Conservation (phyloP, 495 filamentous ascomycete species). For the Penicillium longicatenatum region DNA sequence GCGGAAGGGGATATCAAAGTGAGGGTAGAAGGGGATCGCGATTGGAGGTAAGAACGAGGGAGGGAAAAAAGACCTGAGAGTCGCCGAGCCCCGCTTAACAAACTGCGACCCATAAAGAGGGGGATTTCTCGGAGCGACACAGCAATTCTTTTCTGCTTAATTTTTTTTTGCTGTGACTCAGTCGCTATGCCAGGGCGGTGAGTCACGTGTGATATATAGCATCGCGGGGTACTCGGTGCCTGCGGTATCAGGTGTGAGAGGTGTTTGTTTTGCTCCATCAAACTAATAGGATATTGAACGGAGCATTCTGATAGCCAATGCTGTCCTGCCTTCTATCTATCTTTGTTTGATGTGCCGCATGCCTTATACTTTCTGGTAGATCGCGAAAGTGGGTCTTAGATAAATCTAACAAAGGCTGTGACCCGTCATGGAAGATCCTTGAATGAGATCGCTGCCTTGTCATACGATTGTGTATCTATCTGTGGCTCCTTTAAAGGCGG, state of each 20-base stretch:
- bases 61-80: constrained; percentile 37
- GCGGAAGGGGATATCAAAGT: constrained; percentile 3
- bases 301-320: too few relatives aligned
- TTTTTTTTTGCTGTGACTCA: constrained; percentile 39
- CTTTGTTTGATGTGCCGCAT: background rate
- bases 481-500: too few relatives aligned
- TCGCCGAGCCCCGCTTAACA: constrained; percentile 48
- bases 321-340: too few relatives aligned
- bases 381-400: too few relatives aligned
- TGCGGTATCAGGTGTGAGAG: too few relatives aligned
- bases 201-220: constrained; percentile 16
- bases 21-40: constrained; percentile 18
- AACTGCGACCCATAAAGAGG: constrained; percentile 48
- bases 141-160: constrained; percentile 23
- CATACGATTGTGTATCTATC: too few relatives aligned
- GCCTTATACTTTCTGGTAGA: background rate
- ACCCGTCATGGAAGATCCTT: too few relatives aligned
- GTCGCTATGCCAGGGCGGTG: constrained; percentile 34
- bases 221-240: background rate
- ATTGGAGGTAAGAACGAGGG: constrained; percentile 4
- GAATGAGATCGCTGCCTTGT: too few relatives aligned
- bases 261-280: too few relatives aligned
- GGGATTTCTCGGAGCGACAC: constrained; percentile 13
- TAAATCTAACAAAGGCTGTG: too few relatives aligned
- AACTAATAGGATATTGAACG: too few relatives aligned